phyloP scores from a whole-genome alignment of 2,329 filamentous ascomycete species.

The Rhynchosporium secalis region DNA sequence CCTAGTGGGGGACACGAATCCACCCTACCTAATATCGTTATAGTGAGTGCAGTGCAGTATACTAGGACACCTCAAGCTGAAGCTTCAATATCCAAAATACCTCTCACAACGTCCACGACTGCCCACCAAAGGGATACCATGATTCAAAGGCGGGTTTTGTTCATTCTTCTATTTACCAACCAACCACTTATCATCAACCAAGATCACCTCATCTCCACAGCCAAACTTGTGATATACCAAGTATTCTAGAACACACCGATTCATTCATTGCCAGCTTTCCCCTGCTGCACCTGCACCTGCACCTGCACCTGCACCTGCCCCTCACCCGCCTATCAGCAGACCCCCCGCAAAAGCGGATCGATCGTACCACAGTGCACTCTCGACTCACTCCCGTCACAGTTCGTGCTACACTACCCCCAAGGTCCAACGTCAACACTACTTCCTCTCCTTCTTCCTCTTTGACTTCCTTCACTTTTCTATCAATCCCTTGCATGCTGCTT shows the following conservation, averaged over 20 bases:
- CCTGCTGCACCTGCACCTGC: not conserved
- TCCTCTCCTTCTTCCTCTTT: constrained; percentile 2
- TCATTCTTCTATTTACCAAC: not conserved
- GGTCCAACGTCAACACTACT: constrained; percentile 13
- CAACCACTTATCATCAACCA: not conserved
- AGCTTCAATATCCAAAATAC: not conserved
- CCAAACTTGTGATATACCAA: not conserved
- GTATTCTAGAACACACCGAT: not conserved
- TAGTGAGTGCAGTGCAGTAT: too few relatives aligned
- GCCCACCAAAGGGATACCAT: not conserved
- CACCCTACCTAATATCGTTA: not conserved
- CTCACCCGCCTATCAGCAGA: constrained; percentile 11
- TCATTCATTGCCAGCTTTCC: not conserved
- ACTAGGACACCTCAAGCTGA: not conserved
- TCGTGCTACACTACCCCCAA: not conserved
- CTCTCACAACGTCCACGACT: not conserved
- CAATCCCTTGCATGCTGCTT: constrained; percentile 17
- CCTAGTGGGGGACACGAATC: not conserved
- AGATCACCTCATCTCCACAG: constrained; percentile 1
- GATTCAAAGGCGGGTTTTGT: not conserved
- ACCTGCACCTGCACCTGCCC: not conserved
- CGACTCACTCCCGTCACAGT: too few relatives aligned
- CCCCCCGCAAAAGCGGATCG: constrained; percentile 19
- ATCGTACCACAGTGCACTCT: not conserved
- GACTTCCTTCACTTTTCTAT: constrained; percentile 15